Conservation (phyloP, 2,329 filamentous ascomycete genomes). For the Leptodontidium sp. region DNA sequence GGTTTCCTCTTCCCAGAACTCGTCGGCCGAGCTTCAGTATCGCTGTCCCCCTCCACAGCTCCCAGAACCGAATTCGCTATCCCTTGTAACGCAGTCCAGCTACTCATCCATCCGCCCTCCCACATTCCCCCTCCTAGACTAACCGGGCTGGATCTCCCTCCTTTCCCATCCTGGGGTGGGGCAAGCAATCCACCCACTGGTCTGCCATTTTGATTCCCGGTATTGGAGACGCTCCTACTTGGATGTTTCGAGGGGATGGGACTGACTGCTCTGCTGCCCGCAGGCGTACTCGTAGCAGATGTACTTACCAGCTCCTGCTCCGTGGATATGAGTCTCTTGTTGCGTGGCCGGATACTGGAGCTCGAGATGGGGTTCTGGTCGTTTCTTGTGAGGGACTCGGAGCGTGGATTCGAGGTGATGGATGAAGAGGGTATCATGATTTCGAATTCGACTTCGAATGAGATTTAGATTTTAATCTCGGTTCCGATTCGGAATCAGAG, state of each 20-base stretch:
- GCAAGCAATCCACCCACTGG: constrained; percentile 34
- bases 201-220: constrained; percentile 11
- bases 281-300: constrained; percentile 46
- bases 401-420: constrained; percentile 6
- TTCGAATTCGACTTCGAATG: constrained; percentile 1
- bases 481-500: not conserved
- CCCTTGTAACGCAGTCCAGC: constrained; percentile 45
- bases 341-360: constrained; percentile 43
- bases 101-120: constrained; percentile 44
- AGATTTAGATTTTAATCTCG: not conserved
- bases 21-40: constrained; percentile 14
- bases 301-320: constrained; percentile 45
- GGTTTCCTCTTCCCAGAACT: constrained; percentile 27
- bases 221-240: constrained; percentile 33
- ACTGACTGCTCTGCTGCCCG: constrained; percentile 55
- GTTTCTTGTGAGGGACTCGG: constrained; percentile 6
- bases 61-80: constrained; percentile 47
- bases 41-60: constrained; percentile 31
- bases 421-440: constrained; percentile 34
- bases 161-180: constrained; percentile 25
- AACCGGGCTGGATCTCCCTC: constrained; percentile 26
- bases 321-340: constrained; percentile 42
- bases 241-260: constrained; percentile 57
- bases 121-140: constrained; percentile 31
- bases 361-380: constrained; percentile 22